These are phyloP conservation scores for Hirsutella thompsonii DNA, from an alignment of 2,329 filamentous ascomycete species.

Conservation along the genomic window DNA sequence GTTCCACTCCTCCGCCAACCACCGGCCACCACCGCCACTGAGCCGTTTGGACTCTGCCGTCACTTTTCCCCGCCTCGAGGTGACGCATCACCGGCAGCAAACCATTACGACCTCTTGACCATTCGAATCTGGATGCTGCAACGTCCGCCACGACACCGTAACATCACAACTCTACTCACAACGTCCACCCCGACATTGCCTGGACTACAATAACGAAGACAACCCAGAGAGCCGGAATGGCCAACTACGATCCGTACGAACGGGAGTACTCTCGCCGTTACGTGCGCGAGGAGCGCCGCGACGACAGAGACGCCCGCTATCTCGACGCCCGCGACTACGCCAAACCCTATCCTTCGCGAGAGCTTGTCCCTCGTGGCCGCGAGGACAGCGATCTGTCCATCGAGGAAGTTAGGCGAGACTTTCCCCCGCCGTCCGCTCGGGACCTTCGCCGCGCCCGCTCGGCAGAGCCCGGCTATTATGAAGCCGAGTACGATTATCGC, in stretches of 20 bases:
- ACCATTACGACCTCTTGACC: no score
- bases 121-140: no score
- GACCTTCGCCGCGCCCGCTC: conserved; percentile 51
- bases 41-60: no score
- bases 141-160: no score
- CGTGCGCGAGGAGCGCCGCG: conserved; percentile 39
- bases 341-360: conserved; percentile 30
- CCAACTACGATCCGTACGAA: conserved; percentile 43
- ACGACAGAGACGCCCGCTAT: conserved; percentile 39
- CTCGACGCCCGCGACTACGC: conserved; percentile 38
- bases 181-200: neutral
- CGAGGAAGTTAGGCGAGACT: conserved; percentile 76
- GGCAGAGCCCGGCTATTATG: conserved; percentile 45
- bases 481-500: conserved; percentile 35
- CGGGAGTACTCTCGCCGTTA: conserved; percentile 36
- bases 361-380: conserved; percentile 45
- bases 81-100: no score
- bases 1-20: no score
- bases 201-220: neutral
- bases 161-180: no score
- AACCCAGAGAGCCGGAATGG: conserved; percentile 14
- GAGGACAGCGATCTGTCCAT: conserved; percentile 65
- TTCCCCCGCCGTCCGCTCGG: conserved; percentile 52
- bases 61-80: no score
- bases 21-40: no score